Percentiles rank a stretch among this genome's conserved stretches.
Evolutionary conservation across 1,284 basidiomycete species (phyloP).

Genomic region (Waitea zeae): DNA sequence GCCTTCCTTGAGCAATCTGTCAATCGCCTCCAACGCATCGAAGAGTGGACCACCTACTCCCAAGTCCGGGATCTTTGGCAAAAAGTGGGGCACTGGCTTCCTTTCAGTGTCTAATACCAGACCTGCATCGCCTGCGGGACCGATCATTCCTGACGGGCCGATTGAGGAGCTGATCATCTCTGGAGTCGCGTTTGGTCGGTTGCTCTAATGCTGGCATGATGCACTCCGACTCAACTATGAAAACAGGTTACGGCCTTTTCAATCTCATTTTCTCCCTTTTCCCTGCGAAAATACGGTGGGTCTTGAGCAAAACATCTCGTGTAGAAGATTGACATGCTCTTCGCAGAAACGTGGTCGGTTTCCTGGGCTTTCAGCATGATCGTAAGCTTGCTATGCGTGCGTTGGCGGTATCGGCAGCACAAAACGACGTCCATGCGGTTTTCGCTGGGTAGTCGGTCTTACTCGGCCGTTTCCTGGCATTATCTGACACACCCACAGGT

Average conservation of each 20-base stretch:
- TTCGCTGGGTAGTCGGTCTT: constrained; percentile 68
- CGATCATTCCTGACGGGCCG: constrained; percentile 35
- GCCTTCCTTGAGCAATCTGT: constrained; percentile 13
- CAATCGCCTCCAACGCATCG: too few relatives aligned
- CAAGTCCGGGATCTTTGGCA: too few relatives aligned
- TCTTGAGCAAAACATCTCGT: too few relatives aligned
- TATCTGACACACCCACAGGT: constrained; percentile 23
- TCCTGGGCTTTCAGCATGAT: constrained; percentile 60
- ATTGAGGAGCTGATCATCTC: constrained; percentile 55
- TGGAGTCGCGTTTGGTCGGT: constrained; percentile 55
- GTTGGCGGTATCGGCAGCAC: constrained; percentile 44
- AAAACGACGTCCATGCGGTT: constrained; percentile 50
- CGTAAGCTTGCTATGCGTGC: constrained; percentile 48
- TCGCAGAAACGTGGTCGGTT: constrained; percentile 43
- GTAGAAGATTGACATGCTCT: constrained; percentile 1
- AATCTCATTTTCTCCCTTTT: constrained; percentile 63
- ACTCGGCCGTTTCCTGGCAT: neutral
- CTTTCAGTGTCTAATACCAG: too few relatives aligned
- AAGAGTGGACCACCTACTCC: too few relatives aligned
- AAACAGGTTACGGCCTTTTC: constrained; percentile 46
- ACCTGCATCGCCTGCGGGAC: too few relatives aligned
- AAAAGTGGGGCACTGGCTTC: too few relatives aligned
- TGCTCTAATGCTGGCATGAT: neutral
- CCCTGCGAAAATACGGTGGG: constrained; percentile 47
- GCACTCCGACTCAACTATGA: too few relatives aligned